These are phyloP conservation scores for Sporothrix pseudoabietina DNA, from an alignment of 2,329 filamentous ascomycete species.

Conservation along the genomic window DNA sequence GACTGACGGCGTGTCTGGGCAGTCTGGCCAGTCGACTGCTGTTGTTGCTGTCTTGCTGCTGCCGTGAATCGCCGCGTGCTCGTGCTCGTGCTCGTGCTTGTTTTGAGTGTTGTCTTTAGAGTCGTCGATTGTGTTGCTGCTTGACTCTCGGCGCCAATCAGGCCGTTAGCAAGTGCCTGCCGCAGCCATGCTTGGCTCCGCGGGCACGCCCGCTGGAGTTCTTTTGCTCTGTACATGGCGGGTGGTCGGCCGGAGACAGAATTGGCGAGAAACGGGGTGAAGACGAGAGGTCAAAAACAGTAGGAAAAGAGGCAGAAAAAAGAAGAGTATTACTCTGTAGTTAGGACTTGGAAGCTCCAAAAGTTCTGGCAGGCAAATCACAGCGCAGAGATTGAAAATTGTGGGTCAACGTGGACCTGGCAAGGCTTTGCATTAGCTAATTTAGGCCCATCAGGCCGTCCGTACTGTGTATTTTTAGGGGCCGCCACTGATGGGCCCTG, in stretches of 20 bases:
- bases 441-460: background rate
- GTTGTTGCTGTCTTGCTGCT: constrained; percentile 2
- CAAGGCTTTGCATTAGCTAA: background rate
- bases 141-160: background rate
- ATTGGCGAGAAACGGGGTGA: background rate
- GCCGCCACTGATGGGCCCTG: background rate
- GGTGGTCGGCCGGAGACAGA: background rate
- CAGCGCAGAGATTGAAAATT: constrained; percentile 34
- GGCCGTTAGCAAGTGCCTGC: constrained; percentile 32
- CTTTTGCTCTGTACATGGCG: constrained; percentile 32
- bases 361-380: constrained; percentile 31
- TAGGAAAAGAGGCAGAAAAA: background rate
- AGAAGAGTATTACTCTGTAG: too few species aligned
- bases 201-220: constrained; percentile 34
- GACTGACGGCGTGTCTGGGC: background rate
- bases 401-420: background rate
- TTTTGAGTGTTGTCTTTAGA: background rate
- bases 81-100: background rate
- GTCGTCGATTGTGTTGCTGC: background rate
- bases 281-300: background rate
- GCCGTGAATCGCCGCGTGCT: background rate
- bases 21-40: background rate
- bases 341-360: background rate
- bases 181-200: constrained; percentile 35
- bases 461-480: constrained; percentile 2